phyloP scores from a whole-genome alignment of 805 yeast species.

The Saturnispora kantuleensis region DNA sequence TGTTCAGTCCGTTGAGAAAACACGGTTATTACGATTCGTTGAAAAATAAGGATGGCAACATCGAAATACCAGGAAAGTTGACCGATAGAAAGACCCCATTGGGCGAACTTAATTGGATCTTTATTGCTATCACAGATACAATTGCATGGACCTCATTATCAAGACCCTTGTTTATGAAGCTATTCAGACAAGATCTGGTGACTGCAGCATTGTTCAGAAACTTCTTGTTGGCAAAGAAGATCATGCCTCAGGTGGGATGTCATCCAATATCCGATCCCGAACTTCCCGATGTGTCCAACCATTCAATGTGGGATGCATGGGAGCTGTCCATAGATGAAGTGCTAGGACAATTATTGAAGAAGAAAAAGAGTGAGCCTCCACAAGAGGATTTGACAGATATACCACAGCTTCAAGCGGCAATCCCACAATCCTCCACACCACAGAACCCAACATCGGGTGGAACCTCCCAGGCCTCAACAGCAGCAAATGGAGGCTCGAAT shows the following conservation, averaged over 20 bases:
- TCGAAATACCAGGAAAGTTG: conserved; percentile 79
- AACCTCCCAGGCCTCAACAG: neutral
- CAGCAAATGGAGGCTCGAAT: neutral
- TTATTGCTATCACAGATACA: conserved; percentile 95
- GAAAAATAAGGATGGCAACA: conserved; percentile 40
- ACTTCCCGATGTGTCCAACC: conserved; percentile 74
- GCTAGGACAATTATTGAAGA: conserved; percentile 54
- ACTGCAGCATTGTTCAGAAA: conserved; percentile 94
- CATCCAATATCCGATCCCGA: conserved; percentile 94
- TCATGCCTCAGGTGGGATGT: conserved; percentile 88
- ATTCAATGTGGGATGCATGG: conserved; percentile 98
- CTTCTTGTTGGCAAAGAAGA: conserved; percentile 81
- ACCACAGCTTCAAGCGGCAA: conserved; percentile 21
- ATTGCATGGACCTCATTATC: conserved; percentile 95
- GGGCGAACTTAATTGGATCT: conserved; percentile 95
- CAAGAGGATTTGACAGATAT: conserved; percentile 21
- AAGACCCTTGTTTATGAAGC: conserved; percentile 75
- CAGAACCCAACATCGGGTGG: neutral
- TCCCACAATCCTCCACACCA: neutral
- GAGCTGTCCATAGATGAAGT: conserved; percentile 95
- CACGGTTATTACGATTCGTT: conserved; percentile 42
- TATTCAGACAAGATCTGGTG: conserved; percentile 91
- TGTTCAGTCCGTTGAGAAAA: conserved; percentile 60
- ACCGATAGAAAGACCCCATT: conserved; percentile 92
- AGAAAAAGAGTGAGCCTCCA: conserved; percentile 19